phyloP scores from a whole-genome alignment of 2,329 filamentous ascomycete species.

The Chaetomium globosum region DNA sequence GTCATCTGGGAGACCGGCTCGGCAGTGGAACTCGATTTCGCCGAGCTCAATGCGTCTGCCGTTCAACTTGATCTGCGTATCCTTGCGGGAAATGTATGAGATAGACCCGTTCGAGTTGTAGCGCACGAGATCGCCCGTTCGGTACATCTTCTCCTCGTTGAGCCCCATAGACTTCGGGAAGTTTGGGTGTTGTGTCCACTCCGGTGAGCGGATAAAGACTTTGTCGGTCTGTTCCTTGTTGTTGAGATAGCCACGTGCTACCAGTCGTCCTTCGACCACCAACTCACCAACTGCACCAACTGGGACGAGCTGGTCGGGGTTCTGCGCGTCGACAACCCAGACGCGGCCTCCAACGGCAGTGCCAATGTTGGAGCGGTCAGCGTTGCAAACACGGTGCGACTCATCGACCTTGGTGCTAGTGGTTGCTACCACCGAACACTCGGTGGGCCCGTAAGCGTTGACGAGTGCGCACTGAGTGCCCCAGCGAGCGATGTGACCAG shows the following conservation, averaged over 20 bases:
- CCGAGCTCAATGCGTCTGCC: conserved; percentile 67
- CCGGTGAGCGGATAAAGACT: conserved; percentile 60
- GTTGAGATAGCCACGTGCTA: conserved; percentile 64
- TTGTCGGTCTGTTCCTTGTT: conserved; percentile 60
- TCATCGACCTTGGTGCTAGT: conserved; percentile 35
- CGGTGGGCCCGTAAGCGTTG: conserved; percentile 39
- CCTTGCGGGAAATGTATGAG: conserved; percentile 64
- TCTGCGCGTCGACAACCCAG: conserved; percentile 55
- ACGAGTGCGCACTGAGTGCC: conserved; percentile 33
- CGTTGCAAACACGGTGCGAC: conserved; percentile 24
- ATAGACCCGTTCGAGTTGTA: conserved; percentile 58
- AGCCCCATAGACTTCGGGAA: conserved; percentile 27
- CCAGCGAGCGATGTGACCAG: conserved; percentile 34
- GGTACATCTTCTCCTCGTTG: conserved; percentile 53
- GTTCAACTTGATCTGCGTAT: conserved; percentile 69
- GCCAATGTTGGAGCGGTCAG: conserved; percentile 37
- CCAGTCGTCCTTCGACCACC: conserved; percentile 60
- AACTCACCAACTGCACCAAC: conserved; percentile 56
- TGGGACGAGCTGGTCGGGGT: conserved; percentile 51
- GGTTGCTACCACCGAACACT: conserved; percentile 34
- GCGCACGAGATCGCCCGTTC: conserved; percentile 61
- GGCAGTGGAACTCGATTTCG: conserved; percentile 56
- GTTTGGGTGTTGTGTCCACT: conserved; percentile 46
- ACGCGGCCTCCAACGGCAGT: conserved; percentile 33
- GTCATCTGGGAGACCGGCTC: conserved; percentile 47